These are phyloP conservation scores for Nepenthes gracilis DNA, from an alignment of 148 eudicot species.

Conservation along the genomic window DNA sequence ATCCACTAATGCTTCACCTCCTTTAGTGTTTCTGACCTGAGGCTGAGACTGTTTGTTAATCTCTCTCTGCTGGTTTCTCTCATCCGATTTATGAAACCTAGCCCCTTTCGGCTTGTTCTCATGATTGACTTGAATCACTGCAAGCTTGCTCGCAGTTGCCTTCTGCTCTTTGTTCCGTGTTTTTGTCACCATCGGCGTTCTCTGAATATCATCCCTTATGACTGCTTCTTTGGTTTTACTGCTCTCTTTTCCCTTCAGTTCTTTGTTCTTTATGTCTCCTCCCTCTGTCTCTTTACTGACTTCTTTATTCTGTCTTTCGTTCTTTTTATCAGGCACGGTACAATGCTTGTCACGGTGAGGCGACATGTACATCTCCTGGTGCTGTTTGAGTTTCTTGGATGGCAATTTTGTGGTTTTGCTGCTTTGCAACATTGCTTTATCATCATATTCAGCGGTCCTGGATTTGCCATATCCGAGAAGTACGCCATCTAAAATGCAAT, in stretches of 20 bases:
- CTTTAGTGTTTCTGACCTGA: conserved; percentile 19
- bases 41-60: conserved; percentile 20
- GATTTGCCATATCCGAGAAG: conserved; percentile 12
- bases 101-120: conserved; percentile 17
- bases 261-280: conserved; percentile 4
- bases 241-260: conserved; percentile 7
- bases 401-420: conserved; percentile 13
- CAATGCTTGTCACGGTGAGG: background rate
- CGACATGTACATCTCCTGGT: conserved; percentile 9
- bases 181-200: background rate
- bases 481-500: conserved; percentile 16
- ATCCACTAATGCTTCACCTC: conserved; percentile 8
- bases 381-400: conserved; percentile 8
- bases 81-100: conserved; percentile 18
- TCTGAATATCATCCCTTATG: background rate
- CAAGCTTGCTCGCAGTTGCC: conserved; percentile 11
- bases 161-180: conserved; percentile 1
- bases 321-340: background rate
- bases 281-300: conserved; percentile 5
- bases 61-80: conserved; percentile 17
- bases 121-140: conserved; percentile 14
- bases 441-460: conserved; percentile 14
- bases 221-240: conserved; percentile 15
- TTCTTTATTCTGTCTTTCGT: conserved; percentile 14
- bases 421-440: conserved; percentile 10